phyloP scores from a whole-genome alignment of 495 filamentous ascomycete species.

The Darksidea phi region DNA sequence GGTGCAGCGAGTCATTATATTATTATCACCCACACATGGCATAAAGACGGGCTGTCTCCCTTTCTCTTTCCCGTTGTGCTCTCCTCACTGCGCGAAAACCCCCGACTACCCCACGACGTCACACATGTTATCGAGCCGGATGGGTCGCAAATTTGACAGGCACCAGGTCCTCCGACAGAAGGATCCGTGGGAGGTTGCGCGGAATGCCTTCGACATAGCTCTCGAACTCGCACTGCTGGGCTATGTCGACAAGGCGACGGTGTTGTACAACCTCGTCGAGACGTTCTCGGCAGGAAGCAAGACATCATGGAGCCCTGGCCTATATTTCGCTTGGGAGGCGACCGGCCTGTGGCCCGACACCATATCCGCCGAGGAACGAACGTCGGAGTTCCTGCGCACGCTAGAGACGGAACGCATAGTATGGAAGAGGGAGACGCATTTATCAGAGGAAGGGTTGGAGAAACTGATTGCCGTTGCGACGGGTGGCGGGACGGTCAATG shows the following conservation, averaged over 20 bases:
- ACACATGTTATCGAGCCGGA: slow-evolving; percentile 17
- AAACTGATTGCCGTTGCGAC: slow-evolving; percentile 21
- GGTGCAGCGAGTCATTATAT: slow-evolving; percentile 4
- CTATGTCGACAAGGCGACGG: slow-evolving; percentile 26
- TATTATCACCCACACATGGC: not conserved
- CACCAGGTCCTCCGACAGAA: slow-evolving; percentile 30
- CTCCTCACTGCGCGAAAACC: too few species aligned
- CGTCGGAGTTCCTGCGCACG: slow-evolving; percentile 16
- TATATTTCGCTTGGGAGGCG: slow-evolving; percentile 36
- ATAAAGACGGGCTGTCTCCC: too few species aligned
- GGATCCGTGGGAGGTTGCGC: slow-evolving; percentile 30
- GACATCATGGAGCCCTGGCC: slow-evolving; percentile 31
- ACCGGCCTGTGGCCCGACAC: slow-evolving; percentile 24
- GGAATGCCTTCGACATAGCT: slow-evolving; percentile 30
- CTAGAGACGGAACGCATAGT: slow-evolving; percentile 32
- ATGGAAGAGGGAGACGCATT: slow-evolving; percentile 29
- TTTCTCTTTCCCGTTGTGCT: too few species aligned
- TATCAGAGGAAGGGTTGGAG: slow-evolving; percentile 23
- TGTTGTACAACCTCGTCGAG: slow-evolving; percentile 23
- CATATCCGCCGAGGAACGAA: slow-evolving; percentile 24
- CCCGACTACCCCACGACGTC: too few species aligned
- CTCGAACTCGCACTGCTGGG: slow-evolving; percentile 34
- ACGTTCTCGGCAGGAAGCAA: slow-evolving; percentile 21
- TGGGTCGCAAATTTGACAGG: slow-evolving; percentile 32
- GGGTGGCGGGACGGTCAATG: slow-evolving; percentile 14